A percentile compares a stretch with the other conserved stretches of the same genome.
Conservation (phyloP, 2,329 filamentous ascomycete genomes). For the Microdochium bolleyi region DNA sequence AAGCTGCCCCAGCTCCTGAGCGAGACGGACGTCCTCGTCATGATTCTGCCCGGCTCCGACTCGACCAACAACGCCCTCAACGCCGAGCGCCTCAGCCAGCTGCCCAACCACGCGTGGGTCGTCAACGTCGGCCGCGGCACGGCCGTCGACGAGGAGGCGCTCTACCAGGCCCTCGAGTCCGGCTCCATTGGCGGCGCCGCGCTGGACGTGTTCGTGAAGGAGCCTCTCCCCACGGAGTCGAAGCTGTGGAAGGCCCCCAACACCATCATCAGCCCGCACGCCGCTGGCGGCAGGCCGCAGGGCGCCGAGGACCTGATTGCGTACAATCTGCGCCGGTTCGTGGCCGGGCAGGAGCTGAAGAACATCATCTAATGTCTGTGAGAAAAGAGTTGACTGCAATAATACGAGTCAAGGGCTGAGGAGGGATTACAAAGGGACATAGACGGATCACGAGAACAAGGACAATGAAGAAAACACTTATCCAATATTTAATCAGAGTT, state of each 20-base stretch:
- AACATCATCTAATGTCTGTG: conserved; percentile 33
- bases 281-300: conserved; percentile 53
- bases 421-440: too few species aligned
- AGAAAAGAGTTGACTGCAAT: neutral
- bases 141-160: conserved; percentile 38
- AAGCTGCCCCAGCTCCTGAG: conserved; percentile 42
- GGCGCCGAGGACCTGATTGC: conserved; percentile 51
- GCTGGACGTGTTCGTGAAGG: conserved; percentile 36
- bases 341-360: conserved; percentile 50
- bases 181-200: conserved; percentile 38
- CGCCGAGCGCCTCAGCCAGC: conserved; percentile 38
- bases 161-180: conserved; percentile 34
- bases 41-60: conserved; percentile 54
- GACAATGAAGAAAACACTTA: too few species aligned
- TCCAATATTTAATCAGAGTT: too few species aligned
- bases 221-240: conserved; percentile 26
- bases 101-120: conserved; percentile 51
- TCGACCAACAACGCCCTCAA: conserved; percentile 48
- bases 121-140: conserved; percentile 44
- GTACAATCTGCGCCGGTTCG: conserved; percentile 50
- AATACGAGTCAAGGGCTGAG: too few species aligned
- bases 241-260: conserved; percentile 44
- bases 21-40: conserved; percentile 56
- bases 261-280: conserved; percentile 45
- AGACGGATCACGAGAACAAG: too few species aligned